Base-by-base conservation (phyloP, 495 filamentous ascomycete genomes). In the Cairneyella variabilis region DNA sequence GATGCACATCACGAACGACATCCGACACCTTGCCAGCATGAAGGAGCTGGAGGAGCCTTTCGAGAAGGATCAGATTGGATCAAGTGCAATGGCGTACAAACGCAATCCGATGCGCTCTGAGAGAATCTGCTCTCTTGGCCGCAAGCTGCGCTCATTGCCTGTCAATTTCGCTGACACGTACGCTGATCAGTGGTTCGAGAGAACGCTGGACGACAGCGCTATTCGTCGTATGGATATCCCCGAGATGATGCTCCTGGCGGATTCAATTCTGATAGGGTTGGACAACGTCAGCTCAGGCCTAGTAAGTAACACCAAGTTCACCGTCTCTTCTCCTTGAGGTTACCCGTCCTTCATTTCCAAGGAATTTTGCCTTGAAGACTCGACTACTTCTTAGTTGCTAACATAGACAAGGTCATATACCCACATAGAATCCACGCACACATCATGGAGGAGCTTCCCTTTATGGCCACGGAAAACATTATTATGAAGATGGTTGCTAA, bases 11-110 rank as follows among this genome's bases (percentile, higher is more conserved):
- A 68, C 66, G n/a, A 68, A 83, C 66, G 89, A 91, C 60, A 88
- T 92, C 54, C 76, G 88, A 34, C 87, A 90, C 64, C 71, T 91
- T 20, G 88, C 87, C 2, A 76, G 78, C 53, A 74, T 78, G 47
- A 90, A 93, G 73, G 86, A 93, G 71, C 75, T 95, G 56, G 91
- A 97, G 68, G 92, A 96, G 75, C 92, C 92, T 1, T 93, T 95
- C 51, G 92, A 96, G 71, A 86, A 80, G 55, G 75, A 78, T 54
- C 86, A 90, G 61, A 89, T 89, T 34, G 84, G 83, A 28, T 66
- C 61, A 8, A 69, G 64, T 25, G 76, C 77, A 4, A 83, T 87
- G 88, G 90, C 90, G 8, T 97, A 93, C 73, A 97, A 96, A 74
- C 38, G 86, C 43, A 95, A 95, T 69, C 87, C 87, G 41, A 95